Evolutionary conservation across 371 early-diverging fungal genomes (phyloP).

Genomic region (Syncephalis fuscata): DNA sequence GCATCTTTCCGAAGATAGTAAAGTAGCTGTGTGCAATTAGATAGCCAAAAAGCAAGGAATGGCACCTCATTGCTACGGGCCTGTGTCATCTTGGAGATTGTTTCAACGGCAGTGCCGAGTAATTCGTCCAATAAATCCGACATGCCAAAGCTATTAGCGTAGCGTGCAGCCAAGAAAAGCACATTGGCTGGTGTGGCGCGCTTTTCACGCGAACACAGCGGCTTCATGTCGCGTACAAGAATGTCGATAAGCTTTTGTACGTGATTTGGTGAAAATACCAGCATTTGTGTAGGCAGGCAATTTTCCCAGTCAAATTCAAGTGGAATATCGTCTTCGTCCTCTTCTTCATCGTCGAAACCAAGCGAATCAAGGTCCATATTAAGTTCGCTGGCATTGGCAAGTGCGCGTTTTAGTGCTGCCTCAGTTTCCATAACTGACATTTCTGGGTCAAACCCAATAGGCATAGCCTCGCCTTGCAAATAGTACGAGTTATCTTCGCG

Average conservation of each 20-base stretch:
- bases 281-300: constrained; percentile 75
- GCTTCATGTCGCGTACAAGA: constrained; percentile 41
- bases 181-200: constrained; percentile 67
- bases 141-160: constrained; percentile 62
- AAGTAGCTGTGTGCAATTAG: constrained; percentile 55
- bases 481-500: too few species aligned
- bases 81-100: constrained; percentile 39
- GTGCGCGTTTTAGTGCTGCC: too few species aligned
- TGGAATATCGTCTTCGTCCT: too few species aligned
- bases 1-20: constrained; percentile 66
- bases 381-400: too few species aligned
- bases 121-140: constrained; percentile 51
- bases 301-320: constrained; percentile 56
- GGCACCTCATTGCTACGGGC: constrained; percentile 24
- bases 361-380: too few species aligned
- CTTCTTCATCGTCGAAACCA: too few species aligned
- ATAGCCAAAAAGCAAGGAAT: constrained; percentile 61
- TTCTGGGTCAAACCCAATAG: too few species aligned
- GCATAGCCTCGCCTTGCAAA: too few species aligned
- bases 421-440: too few species aligned
- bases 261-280: constrained; percentile 60
- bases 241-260: constrained; percentile 52
- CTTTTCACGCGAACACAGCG: constrained; percentile 27
- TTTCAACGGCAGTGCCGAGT: constrained; percentile 32
- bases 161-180: constrained; percentile 71